A percentile compares a stretch with the other conserved stretches of the same genome.
Conservation (phyloP, 805 yeast species). For the Lachancea waltii region DNA sequence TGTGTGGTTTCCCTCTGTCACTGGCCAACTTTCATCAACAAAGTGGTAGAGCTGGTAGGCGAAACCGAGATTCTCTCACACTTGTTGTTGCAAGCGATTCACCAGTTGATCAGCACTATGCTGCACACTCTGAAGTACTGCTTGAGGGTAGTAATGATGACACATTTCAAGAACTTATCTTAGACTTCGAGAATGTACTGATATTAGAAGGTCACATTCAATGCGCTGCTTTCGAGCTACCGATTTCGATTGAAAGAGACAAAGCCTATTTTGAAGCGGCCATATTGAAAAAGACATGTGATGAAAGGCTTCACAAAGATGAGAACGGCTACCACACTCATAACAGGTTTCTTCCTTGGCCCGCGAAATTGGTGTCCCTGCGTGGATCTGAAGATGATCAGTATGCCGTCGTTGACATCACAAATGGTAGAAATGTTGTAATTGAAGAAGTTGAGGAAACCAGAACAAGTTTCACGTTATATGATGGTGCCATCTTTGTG, state of each 20-base stretch:
- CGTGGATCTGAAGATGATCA: conserved; percentile 77
- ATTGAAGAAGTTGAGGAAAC: conserved; percentile 87
- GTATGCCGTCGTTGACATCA: conserved; percentile 86
- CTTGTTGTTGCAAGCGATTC: conserved; percentile 74
- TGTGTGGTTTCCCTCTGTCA: conserved; percentile 90
- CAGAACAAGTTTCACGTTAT: conserved; percentile 82
- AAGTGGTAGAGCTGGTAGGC: conserved; percentile 94
- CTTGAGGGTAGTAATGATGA: conserved; percentile 39
- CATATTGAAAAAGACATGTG: conserved; percentile 32
- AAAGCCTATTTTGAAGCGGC: conserved; percentile 43
- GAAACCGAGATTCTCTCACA: conserved; percentile 78
- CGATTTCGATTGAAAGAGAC: conserved; percentile 53
- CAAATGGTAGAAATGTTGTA: conserved; percentile 66
- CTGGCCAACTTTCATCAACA: conserved; percentile 89
- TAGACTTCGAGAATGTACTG: conserved; percentile 54
- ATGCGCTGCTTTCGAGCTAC: conserved; percentile 88
- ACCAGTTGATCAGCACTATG: conserved; percentile 82
- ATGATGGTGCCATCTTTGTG: conserved; percentile 87
- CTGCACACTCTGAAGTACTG: conserved; percentile 41
- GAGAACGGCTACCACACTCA: conserved; percentile 48
- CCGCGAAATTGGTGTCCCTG: conserved; percentile 65
- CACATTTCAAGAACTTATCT: conserved; percentile 50
- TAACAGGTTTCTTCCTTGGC: conserved; percentile 70
- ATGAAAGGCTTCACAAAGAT: conserved; percentile 36
- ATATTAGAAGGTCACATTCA: conserved; percentile 80